Evolutionary conservation across 768 basidiomycete species (phyloP), one percentile per base, ranked within the genome.

Genomic region (Daedaleopsis sinensis): DNA sequence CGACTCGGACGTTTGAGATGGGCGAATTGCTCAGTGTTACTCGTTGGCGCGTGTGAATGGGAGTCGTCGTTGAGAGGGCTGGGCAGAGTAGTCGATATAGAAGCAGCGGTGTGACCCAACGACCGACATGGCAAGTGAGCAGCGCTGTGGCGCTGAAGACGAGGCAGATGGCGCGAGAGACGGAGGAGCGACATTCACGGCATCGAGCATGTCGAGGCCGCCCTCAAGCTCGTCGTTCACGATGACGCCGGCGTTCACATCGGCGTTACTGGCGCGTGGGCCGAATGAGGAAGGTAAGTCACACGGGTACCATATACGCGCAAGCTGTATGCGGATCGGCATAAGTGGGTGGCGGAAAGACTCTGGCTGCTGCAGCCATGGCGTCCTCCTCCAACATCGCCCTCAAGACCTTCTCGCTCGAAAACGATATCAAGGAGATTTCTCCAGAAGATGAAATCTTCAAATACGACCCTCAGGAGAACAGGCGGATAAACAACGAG

Each of bases 381-480:
- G 67, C 67, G 54, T 67, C 70, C 58, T 75, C 78, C 47, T 81
- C 86, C 57, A 79, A 79, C 55, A 86, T 81, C 46, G 90, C 92
- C 23, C 80, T 89, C 63, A 84, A 89, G 73, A 83, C 88, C 1
- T 94, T 94, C 74, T 84, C 84, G 9, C 75, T 94, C 27, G 74
- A 79, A 11, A 94, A 94, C 69, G 81, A 91, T 62, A 79, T 94
- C 24, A 73, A 82, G 24, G 85, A 92, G 50, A 73, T 94, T 52
- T 83, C 89, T 0, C 83, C 87, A 6, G 84, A 91, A 68, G 93
- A 94, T 70, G 84, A 88, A 70, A 92, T 96, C 54, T 94, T 88
- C 77, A 82, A 80, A 35, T 93, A 84, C 63, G 90, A 94, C 71
- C 78, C 76, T 11, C 86, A 84, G 27, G 87, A 80, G n/a, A 83